A percentile compares a stretch with the other conserved stretches of the same genome.
phyloP scores from a whole-genome alignment of 441 rosid genomes.

The Breynia disticha region DNA sequence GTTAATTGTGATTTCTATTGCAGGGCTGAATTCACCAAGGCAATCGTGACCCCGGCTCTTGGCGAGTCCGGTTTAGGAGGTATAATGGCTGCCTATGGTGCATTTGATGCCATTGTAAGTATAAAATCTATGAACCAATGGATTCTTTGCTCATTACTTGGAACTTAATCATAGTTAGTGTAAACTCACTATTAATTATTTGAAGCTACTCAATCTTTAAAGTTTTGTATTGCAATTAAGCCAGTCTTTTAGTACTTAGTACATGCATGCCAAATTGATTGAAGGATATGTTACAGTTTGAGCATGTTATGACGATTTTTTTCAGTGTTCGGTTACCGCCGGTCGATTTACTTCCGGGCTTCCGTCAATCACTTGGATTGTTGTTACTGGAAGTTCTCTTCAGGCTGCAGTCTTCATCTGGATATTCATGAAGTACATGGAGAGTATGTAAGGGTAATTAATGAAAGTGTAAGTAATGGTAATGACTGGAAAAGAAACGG shows the following conservation, averaged over 20 bases:
- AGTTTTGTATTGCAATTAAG: background rate
- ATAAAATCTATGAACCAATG: background rate
- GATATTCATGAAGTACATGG: slow-evolving; percentile 59
- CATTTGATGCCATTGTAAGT: slow-evolving; percentile 81
- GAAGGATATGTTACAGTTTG: background rate
- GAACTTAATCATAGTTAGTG: no score
- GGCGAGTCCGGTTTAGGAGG: slow-evolving; percentile 86
- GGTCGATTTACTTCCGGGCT: slow-evolving; percentile 69
- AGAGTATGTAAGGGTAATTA: no score
- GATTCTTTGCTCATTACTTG: no score
- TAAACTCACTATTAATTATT: background rate
- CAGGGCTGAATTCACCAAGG: slow-evolving; percentile 92
- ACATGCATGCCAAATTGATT: background rate
- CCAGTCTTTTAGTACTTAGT: background rate
- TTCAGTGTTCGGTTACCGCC: slow-evolving; percentile 69
- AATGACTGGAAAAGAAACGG: no score
- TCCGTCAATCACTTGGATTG: slow-evolving; percentile 61
- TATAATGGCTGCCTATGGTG: slow-evolving; percentile 92
- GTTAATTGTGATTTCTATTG: slow-evolving; percentile 5
- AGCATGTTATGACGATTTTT: slow-evolving; percentile 14
- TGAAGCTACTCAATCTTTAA: no score
- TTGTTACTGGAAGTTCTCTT: slow-evolving; percentile 49
- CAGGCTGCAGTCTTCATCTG: slow-evolving; percentile 66
- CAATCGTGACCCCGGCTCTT: slow-evolving; percentile 62
- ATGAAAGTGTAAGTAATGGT: no score